phyloP scores from a whole-genome alignment of 2,329 filamentous ascomycete genomes.

The Teratosphaeria gauchensis region DNA sequence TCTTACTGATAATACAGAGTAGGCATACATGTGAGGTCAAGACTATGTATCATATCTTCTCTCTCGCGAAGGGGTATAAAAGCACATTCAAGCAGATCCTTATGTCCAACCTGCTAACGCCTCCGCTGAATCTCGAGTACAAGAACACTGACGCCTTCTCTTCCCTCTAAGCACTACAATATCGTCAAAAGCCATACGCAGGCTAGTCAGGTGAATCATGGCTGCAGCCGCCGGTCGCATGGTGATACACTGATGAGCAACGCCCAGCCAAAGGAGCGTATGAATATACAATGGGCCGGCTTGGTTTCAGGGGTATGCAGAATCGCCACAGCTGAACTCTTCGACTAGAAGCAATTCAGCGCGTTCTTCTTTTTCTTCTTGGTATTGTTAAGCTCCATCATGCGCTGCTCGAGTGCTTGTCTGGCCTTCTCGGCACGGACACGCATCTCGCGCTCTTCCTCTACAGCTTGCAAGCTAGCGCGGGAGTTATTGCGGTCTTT shows the following conservation, averaged over 20 bases:
- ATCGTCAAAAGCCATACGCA: background rate
- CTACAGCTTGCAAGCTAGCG: conserved; percentile 73
- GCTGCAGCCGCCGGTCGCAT: background rate
- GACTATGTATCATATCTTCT: background rate
- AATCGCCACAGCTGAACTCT: background rate
- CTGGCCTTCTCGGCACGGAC: conserved; percentile 81
- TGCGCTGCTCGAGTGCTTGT: conserved; percentile 84
- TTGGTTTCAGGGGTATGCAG: background rate
- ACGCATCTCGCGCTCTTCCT: conserved; percentile 91
- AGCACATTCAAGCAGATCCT: background rate
- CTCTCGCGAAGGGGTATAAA: background rate
- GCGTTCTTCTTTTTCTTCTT: conserved; percentile 92
- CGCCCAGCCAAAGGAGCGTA: background rate
- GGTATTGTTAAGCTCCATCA: conserved; percentile 63
- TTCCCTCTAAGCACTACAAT: background rate
- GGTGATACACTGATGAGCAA: background rate
- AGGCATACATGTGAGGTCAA: background rate
- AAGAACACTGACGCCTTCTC: background rate
- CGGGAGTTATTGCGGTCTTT: conserved; percentile 50
- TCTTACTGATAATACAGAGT: background rate
- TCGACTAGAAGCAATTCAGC: conserved; percentile 83
- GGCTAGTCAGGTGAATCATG: background rate
- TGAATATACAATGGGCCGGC: background rate
- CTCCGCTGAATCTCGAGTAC: background rate
- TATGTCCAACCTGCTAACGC: background rate